A percentile compares a stretch with the other conserved stretches of the same genome.
Conservation (phyloP, 2,329 filamentous ascomycete species). For the Paecilomyces fulvus region DNA sequence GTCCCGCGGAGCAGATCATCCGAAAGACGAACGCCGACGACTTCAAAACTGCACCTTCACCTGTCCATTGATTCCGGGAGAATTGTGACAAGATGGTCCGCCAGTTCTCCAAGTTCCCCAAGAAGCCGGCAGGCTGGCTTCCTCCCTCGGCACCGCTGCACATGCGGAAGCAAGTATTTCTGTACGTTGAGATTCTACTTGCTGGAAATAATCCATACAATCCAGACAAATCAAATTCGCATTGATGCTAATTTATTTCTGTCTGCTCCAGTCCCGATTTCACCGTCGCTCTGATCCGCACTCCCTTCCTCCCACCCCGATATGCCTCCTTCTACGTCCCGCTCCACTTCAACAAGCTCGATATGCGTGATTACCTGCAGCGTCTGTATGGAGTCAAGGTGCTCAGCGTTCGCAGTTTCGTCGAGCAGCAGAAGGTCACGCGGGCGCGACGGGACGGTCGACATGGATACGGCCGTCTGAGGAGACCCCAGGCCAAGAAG, state of each 20-base stretch:
- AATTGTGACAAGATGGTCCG: conserved; percentile 20
- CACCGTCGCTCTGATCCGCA: conserved; percentile 68
- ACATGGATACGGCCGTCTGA: conserved; percentile 49
- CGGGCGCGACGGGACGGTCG: conserved; percentile 26
- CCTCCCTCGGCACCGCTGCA: conserved; percentile 17
- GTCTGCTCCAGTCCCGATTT: conserved; percentile 60
- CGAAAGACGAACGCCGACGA: neutral
- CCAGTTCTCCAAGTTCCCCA: conserved; percentile 18
- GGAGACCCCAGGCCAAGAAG: conserved; percentile 67
- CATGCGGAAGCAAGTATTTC: conserved; percentile 44
- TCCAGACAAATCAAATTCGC: neutral
- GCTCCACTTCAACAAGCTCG: conserved; percentile 88
- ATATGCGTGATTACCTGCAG: conserved; percentile 89
- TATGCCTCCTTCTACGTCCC: conserved; percentile 88
- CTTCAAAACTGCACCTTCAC: neutral
- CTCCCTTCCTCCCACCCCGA: conserved; percentile 62
- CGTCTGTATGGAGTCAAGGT: conserved; percentile 73
- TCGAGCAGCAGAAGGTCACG: conserved; percentile 60
- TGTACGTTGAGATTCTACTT: conserved; percentile 35
- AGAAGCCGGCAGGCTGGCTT: conserved; percentile 17
- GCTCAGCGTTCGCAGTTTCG: conserved; percentile 65
- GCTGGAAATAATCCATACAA: neutral
- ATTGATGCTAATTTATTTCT: conserved; percentile 1
- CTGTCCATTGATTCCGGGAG: neutral
- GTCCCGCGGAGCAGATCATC: neutral